A percentile compares a stretch with the other conserved stretches of the same genome.
These are phyloP conservation scores for Trypethelium eluteriae DNA, from an alignment of 495 filamentous ascomycete genomes.

Conservation along the genomic window DNA sequence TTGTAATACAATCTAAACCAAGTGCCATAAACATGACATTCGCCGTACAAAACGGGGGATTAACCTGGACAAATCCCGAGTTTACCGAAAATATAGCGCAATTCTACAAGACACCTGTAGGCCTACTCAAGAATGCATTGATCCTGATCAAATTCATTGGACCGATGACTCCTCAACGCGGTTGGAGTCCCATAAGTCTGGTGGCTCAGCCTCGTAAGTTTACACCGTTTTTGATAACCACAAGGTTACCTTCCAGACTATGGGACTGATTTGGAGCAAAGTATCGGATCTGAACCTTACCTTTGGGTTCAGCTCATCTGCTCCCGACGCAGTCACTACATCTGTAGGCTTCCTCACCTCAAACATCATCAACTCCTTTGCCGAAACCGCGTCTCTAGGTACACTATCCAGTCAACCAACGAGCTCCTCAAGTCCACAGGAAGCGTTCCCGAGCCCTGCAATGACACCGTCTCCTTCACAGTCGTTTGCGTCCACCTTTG, in stretches of 20 bases:
- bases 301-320: neutral
- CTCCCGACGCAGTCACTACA: neutral
- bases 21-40: slow-evolving; percentile 20
- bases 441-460: neutral
- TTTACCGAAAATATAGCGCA: slow-evolving; percentile 22
- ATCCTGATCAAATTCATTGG: slow-evolving; percentile 22
- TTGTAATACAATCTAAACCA: slow-evolving; percentile 6
- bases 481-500: no score
- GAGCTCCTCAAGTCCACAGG: neutral
- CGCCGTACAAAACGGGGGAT: neutral
- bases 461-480: no score
- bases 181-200: slow-evolving; percentile 19
- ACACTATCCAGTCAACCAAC: neutral
- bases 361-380: neutral
- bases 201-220: slow-evolving; percentile 13
- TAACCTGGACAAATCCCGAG: slow-evolving; percentile 22
- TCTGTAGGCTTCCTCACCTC: neutral
- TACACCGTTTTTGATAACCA: neutral
- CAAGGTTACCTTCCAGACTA: neutral
- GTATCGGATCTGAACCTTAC: neutral
- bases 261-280: neutral
- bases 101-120: slow-evolving; percentile 19
- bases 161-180: neutral
- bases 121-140: slow-evolving; percentile 15
- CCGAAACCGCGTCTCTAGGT: neutral